Evolutionary conservation across 1,284 basidiomycete species (phyloP).

Genomic region (Schizophyllum commune): DNA sequence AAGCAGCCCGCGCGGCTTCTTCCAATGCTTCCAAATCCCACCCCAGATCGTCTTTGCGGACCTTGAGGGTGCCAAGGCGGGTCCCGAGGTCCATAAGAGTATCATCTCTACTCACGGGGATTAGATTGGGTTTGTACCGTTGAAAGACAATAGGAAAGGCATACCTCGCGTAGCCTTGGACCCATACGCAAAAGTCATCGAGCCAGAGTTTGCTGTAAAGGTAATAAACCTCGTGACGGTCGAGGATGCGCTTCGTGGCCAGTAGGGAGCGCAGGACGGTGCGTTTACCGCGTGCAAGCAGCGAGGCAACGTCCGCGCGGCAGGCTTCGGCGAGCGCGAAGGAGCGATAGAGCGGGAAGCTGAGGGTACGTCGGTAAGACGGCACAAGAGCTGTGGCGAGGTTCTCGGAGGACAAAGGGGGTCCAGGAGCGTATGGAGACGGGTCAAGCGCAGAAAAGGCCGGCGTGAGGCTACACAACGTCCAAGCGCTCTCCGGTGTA

Average conservation of each 20-base stretch:
- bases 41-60: conserved; percentile 50
- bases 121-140: conserved; percentile 5
- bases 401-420: conserved; percentile 3
- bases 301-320: conserved; percentile 49
- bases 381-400: conserved; percentile 42
- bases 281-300: conserved; percentile 53
- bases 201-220: conserved; percentile 78
- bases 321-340: conserved; percentile 65
- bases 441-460: conserved; percentile 73
- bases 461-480: conserved; percentile 59
- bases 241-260: conserved; percentile 61
- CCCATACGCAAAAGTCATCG: conserved; percentile 74
- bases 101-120: conserved; percentile 40
- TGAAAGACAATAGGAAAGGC: conserved; percentile 12
- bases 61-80: conserved; percentile 28
- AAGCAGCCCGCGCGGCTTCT: conserved; percentile 34
- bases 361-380: conserved; percentile 64
- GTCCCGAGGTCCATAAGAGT: conserved; percentile 37
- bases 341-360: conserved; percentile 72
- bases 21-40: conserved; percentile 69
- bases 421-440: conserved; percentile 35
- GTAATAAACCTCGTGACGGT: conserved; percentile 76
- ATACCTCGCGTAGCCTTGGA: conserved; percentile 54
- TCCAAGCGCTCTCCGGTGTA: conserved; percentile 80
- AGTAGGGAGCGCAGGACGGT: conserved; percentile 55